Conservation (phyloP, 2,329 filamentous ascomycete species). For the Scedosporium apiospermum region DNA sequence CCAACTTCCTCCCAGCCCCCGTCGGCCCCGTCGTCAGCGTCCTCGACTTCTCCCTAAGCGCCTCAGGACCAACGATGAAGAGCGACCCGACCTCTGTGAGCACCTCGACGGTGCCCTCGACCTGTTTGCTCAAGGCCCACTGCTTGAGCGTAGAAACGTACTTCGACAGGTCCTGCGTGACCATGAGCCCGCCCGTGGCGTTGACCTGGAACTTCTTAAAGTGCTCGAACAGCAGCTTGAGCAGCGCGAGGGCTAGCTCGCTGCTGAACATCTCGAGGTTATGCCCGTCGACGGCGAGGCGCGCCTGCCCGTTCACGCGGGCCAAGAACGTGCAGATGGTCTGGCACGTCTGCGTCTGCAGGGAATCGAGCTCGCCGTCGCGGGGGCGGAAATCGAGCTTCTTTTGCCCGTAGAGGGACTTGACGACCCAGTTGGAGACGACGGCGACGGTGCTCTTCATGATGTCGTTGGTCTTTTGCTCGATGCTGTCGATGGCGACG, state of each 20-base stretch:
- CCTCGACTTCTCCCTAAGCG: constrained; percentile 60
- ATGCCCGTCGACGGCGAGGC: constrained; percentile 66
- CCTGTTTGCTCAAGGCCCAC: constrained; percentile 66
- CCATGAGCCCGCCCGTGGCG: constrained; percentile 86
- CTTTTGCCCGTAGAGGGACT: constrained; percentile 66
- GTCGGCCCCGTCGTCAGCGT: constrained; percentile 37
- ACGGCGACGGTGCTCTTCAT: constrained; percentile 53
- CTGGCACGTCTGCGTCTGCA: constrained; percentile 80
- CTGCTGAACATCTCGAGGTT: constrained; percentile 76
- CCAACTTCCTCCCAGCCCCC: constrained; percentile 42
- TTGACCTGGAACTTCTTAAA: constrained; percentile 92
- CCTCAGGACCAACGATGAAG: constrained; percentile 85
- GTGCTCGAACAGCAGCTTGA: constrained; percentile 76
- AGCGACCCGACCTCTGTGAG: constrained; percentile 88
- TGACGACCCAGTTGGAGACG: constrained; percentile 65
- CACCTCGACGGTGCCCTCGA: constrained; percentile 66
- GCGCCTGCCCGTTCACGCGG: constrained; percentile 52
- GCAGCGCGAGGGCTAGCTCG: constrained; percentile 73
- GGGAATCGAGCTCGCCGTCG: constrained; percentile 61
- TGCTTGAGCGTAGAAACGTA: constrained; percentile 79
- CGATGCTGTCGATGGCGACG: constrained; percentile 64
- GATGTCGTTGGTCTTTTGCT: constrained; percentile 66
- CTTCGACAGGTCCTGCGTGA: constrained; percentile 90
- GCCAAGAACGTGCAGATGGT: constrained; percentile 72
- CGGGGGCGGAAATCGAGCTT: constrained; percentile 86